phyloP scores from a whole-genome alignment of 1,284 basidiomycete genomes.

The Stereum hirsutum region DNA sequence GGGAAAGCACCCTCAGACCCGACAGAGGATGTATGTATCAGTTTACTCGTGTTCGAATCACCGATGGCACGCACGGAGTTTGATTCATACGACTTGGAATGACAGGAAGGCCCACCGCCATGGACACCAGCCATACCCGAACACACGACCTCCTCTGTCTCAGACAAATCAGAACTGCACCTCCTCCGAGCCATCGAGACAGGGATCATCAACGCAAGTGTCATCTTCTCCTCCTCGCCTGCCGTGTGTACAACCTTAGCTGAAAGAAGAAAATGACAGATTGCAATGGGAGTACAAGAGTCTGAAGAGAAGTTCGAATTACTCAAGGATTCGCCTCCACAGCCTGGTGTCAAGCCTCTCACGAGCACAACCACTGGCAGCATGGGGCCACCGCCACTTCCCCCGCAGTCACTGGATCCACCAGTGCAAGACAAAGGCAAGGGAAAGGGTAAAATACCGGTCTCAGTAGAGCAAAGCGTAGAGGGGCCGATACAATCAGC shows the following conservation, averaged over 20 bases:
- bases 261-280: no score
- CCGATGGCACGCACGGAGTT: neutral
- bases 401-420: no score
- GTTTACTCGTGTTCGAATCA: neutral
- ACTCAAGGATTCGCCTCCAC: slow-evolving; percentile 14
- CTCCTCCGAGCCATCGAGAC: slow-evolving; percentile 77
- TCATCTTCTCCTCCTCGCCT: neutral
- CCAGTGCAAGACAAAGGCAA: no score
- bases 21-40: slow-evolving; percentile 31
- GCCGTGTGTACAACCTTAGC: slow-evolving; percentile 3
- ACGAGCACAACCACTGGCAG: no score
- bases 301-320: slow-evolving; percentile 53
- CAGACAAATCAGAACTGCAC: slow-evolving; percentile 53
- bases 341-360: no score
- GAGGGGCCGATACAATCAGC: no score
- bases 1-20: slow-evolving; percentile 49
- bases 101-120: slow-evolving; percentile 47
- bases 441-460: no score
- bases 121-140: slow-evolving; percentile 66
- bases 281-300: slow-evolving; percentile 73
- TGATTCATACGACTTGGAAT: neutral
- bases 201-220: slow-evolving; percentile 75
- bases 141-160: slow-evolving; percentile 53
- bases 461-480: no score
- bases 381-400: no score